These are phyloP conservation scores for Pythium guiyangense DNA, from an alignment of 352 stramenopile genomes.

Conservation along the genomic window DNA sequence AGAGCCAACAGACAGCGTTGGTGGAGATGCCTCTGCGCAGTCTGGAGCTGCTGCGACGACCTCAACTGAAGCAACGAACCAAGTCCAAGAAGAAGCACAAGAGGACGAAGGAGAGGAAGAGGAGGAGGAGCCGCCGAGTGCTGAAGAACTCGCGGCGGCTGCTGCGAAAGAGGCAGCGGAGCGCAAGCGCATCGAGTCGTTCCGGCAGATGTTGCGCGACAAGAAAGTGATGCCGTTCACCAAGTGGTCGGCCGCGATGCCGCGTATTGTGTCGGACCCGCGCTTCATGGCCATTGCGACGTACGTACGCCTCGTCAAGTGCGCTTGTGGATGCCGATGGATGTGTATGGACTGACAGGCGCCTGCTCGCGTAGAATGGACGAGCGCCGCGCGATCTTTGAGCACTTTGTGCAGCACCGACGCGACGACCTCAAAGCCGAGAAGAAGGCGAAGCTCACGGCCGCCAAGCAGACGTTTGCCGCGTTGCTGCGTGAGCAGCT, in stretches of 20 bases:
- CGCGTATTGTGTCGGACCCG: conserved; percentile 63
- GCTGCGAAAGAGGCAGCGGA: conserved; percentile 32
- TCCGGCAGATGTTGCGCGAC: conserved; percentile 67
- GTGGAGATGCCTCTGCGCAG: too few species aligned
- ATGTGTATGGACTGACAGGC: not conserved
- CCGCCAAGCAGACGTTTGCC: conserved; percentile 47
- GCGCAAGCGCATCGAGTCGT: conserved; percentile 48
- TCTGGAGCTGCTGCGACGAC: too few species aligned
- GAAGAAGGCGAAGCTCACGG: conserved; percentile 73
- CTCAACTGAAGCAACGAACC: not conserved
- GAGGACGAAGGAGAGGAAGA: conserved; percentile 13
- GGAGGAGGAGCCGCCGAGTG: not conserved
- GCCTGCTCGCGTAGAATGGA: conserved; percentile 47
- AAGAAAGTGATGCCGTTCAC: conserved; percentile 84
- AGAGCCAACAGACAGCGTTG: too few species aligned
- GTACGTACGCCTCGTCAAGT: conserved; percentile 11
- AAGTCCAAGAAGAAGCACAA: conserved; percentile 6
- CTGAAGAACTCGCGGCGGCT: conserved; percentile 25
- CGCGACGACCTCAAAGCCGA: conserved; percentile 70
- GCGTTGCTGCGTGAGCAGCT: conserved; percentile 47
- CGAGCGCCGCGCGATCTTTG: conserved; percentile 70
- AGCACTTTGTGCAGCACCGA: conserved; percentile 72
- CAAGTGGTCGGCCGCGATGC: conserved; percentile 79
- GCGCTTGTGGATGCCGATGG: not conserved
- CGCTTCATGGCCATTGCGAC: conserved; percentile 66